Percentiles rank a stretch among this genome's conserved stretches.
These are phyloP conservation scores for Tuber aestivum DNA, from an alignment of 495 filamentous ascomycete species.

Conservation along the genomic window DNA sequence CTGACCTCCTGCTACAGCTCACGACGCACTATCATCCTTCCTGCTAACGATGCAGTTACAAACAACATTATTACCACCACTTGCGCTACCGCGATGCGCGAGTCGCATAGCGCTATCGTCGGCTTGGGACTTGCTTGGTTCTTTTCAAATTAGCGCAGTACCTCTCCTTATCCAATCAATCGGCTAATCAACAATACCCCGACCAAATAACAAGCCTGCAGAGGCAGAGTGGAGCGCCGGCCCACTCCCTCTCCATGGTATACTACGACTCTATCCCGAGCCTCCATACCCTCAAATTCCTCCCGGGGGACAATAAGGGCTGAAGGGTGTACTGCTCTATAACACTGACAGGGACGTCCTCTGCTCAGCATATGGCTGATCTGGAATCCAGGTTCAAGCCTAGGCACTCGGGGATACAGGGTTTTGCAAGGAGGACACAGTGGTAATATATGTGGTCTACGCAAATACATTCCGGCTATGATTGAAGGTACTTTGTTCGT, in stretches of 20 bases:
- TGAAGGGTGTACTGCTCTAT: constrained; percentile 48
- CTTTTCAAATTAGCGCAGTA: constrained; percentile 55
- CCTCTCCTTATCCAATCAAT: background rate
- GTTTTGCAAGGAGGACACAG: constrained; percentile 39
- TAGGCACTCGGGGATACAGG: constrained; percentile 53
- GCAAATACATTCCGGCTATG: constrained; percentile 54
- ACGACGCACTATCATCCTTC: background rate
- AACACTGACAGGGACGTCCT: constrained; percentile 51
- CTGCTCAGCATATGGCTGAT: constrained; percentile 56
- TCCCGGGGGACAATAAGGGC: constrained; percentile 45
- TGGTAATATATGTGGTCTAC: constrained; percentile 47
- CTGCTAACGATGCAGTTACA: constrained; percentile 19
- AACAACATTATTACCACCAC: constrained; percentile 10
- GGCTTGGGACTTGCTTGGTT: constrained; percentile 54
- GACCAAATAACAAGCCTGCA: constrained; percentile 28
- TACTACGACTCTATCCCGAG: constrained; percentile 37
- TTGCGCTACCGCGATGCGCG: constrained; percentile 12
- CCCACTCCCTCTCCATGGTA: constrained; percentile 51
- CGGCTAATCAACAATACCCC: background rate
- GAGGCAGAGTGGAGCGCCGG: constrained; percentile 59
- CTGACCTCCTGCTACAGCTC: background rate
- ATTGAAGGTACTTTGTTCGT: constrained; percentile 52
- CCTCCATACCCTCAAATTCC: constrained; percentile 18
- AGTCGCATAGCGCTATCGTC: constrained; percentile 34
- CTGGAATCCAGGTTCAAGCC: constrained; percentile 56